Conservation (phyloP, 306 rosid species). For the Cicer pinnatifidum region DNA sequence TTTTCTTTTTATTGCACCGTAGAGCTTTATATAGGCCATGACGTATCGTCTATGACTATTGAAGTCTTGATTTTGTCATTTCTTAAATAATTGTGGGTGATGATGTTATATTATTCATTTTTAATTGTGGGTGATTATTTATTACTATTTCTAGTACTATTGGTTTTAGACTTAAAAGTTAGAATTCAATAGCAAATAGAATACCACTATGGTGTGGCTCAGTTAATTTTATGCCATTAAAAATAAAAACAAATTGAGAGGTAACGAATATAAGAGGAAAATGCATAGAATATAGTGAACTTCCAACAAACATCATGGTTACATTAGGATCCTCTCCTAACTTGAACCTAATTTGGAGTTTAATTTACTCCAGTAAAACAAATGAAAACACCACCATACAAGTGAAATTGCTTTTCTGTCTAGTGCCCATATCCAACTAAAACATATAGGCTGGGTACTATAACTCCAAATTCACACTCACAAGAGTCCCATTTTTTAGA, state of each 20-base stretch:
- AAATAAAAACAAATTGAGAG: not conserved
- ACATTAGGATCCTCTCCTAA: constrained; percentile 74
- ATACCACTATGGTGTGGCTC: no score
- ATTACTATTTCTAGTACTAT: not conserved
- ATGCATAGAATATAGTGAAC: constrained; percentile 33
- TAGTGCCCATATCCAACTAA: constrained; percentile 69
- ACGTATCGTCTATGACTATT: not conserved
- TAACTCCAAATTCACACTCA: constrained; percentile 55
- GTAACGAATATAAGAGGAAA: not conserved
- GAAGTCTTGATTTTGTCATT: not conserved
- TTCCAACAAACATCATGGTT: constrained; percentile 44
- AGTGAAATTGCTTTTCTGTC: constrained; percentile 45
- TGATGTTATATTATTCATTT: constrained; percentile 3
- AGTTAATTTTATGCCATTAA: not conserved
- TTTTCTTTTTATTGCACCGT: constrained; percentile 30
- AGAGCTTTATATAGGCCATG: not conserved
- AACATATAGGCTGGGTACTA: constrained; percentile 70
- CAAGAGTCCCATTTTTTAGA: constrained; percentile 62
- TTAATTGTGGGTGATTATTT: not conserved
- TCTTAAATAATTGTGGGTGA: constrained; percentile 34
- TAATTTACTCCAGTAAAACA: constrained; percentile 56
- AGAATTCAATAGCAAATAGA: not conserved
- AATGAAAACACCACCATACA: constrained; percentile 49
- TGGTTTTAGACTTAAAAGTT: not conserved
- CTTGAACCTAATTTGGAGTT: constrained; percentile 59